Evolutionary conservation across 108 stramenopile species (phyloP).

Genomic region (Cafeteria roenbergensis): DNA sequence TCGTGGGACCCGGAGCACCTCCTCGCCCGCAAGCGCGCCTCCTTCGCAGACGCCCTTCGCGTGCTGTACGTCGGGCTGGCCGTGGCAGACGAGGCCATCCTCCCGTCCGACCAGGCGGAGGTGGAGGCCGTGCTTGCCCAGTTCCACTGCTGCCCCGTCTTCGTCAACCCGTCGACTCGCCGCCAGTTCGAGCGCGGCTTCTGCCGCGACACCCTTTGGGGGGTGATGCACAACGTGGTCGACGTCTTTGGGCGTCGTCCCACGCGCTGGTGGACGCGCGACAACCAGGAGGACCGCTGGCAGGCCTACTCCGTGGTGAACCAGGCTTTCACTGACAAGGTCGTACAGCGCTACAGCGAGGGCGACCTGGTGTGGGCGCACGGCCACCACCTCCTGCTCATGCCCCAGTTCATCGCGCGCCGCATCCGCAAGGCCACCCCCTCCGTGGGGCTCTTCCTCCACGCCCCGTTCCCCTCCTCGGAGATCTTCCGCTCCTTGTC

Average conservation of each 20-base stretch:
- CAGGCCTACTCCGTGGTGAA: conserved; percentile 49
- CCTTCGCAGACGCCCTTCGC: conserved; percentile 31
- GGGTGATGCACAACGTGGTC: conserved; percentile 48
- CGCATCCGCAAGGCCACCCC: conserved; percentile 20
- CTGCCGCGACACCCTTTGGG: conserved; percentile 54
- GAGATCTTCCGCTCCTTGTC: conserved; percentile 54
- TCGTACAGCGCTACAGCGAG: conserved; percentile 52
- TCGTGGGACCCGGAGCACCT: conserved; percentile 87
- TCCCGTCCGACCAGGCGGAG: conserved; percentile 54
- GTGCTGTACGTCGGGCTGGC: conserved; percentile 68
- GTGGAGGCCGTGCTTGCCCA: conserved; percentile 71
- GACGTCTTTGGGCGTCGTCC: conserved; percentile 43
- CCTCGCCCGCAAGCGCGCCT: conserved; percentile 67
- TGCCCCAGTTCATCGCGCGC: conserved; percentile 45
- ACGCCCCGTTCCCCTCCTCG: conserved; percentile 56
- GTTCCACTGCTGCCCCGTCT: conserved; percentile 89
- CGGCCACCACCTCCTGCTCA: conserved; percentile 49
- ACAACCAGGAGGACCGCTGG: conserved; percentile 64
- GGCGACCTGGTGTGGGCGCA: conserved; percentile 56
- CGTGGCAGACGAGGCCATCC: conserved; percentile 54
- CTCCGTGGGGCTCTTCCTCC: conserved; percentile 48
- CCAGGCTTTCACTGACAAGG: conserved; percentile 36
- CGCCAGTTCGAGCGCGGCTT: conserved; percentile 45
- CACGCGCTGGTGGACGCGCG: conserved; percentile 52
- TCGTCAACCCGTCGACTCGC: conserved; percentile 63